Evolutionary conservation across 331 rosid genomes (phyloP).

Genomic region (Acacia concinna): DNA sequence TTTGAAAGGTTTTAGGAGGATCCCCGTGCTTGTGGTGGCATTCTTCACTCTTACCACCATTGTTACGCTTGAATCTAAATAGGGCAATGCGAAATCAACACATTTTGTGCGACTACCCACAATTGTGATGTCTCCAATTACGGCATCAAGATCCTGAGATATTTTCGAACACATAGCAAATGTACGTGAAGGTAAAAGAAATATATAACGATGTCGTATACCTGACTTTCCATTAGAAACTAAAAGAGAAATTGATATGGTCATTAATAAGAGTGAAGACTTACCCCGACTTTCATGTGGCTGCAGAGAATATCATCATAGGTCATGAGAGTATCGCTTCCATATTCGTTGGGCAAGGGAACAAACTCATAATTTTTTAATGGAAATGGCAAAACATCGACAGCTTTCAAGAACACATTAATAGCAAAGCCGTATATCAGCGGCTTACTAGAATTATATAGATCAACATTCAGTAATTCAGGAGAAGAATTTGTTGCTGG

Average conservation of each 20-base stretch:
- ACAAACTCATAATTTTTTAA: neutral
- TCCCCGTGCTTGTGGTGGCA: neutral
- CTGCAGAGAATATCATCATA: neutral
- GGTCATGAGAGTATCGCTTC: neutral
- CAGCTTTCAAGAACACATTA: neutral
- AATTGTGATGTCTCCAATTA: constrained; percentile 7
- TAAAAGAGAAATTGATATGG: neutral
- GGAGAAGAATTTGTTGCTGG: neutral
- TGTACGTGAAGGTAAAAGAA: no score
- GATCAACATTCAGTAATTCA: neutral
- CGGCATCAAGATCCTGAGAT: neutral
- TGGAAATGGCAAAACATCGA: neutral
- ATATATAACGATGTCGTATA: no score
- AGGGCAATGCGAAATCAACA: constrained; percentile 2
- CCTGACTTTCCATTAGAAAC: no score
- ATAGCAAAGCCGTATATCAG: constrained; percentile 5
- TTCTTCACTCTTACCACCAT: neutral
- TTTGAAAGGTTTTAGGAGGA: neutral
- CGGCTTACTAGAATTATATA: neutral
- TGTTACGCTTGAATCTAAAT: neutral
- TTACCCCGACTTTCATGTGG: neutral
- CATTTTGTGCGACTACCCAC: neutral
- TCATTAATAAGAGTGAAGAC: no score
- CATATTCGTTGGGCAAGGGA: neutral
- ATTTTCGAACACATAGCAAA: neutral